phyloP scores from a whole-genome alignment of 768 basidiomycete species.

The Hericium rajendrae region DNA sequence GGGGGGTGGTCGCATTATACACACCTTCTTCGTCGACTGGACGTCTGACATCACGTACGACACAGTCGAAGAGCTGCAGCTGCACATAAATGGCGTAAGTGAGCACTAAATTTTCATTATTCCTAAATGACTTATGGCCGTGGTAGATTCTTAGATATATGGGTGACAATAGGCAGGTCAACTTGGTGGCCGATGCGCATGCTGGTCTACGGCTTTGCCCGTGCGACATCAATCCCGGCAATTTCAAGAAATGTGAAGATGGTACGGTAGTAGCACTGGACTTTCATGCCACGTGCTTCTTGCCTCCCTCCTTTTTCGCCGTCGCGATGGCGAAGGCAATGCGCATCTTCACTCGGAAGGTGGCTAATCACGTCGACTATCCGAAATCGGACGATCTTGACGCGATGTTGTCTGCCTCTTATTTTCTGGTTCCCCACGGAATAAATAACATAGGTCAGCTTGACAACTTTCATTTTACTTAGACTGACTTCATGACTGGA shows the following conservation, averaged over 20 bases:
- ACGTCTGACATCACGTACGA: slow-evolving; percentile 2
- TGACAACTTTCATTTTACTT: not conserved
- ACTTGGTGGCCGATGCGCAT: not conserved
- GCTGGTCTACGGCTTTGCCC: not conserved
- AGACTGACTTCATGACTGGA: not conserved
- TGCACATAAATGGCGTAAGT: slow-evolving; percentile 12
- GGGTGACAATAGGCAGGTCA: not conserved
- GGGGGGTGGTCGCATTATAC: slow-evolving; percentile 10
- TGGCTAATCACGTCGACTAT: not conserved
- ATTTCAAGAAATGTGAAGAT: slow-evolving; percentile 1
- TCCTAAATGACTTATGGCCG: not conserved
- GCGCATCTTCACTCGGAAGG: not conserved
- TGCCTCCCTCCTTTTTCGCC: not conserved
- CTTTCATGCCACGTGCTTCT: not conserved
- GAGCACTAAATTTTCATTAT: not conserved
- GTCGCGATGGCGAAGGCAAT: not conserved
- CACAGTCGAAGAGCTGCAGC: slow-evolving; percentile 10
- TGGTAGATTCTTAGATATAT: not conserved
- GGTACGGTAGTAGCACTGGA: not conserved
- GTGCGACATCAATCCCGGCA: not conserved
- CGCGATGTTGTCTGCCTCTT: not conserved
- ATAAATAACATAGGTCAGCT: not conserved
- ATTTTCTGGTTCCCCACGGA: not conserved
- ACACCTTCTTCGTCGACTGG: slow-evolving; percentile 8
- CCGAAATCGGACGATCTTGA: not conserved